Conservation (phyloP, 371 early-diverging fungal genomes). For the Mucor racemosus region DNA sequence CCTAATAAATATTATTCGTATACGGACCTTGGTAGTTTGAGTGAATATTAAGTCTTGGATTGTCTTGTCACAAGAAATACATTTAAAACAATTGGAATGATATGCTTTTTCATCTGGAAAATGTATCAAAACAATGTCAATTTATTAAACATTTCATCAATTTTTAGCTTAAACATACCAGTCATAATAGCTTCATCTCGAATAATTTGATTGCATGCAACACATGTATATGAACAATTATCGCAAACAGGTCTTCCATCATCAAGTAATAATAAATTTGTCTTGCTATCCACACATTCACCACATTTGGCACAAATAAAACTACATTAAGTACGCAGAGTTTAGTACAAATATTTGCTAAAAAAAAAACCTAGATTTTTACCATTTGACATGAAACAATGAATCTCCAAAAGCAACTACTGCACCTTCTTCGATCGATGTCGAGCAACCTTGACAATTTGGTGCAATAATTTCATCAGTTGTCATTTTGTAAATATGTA, state of each 20-base stretch:
- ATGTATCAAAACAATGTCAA: background rate
- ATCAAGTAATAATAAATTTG: constrained; percentile 74
- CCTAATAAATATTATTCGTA: background rate
- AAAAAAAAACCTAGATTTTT: constrained; percentile 18
- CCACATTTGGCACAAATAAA: constrained; percentile 81
- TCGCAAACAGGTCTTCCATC: constrained; percentile 86
- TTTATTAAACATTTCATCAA: too few relatives aligned
- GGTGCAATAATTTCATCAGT: constrained; percentile 21
- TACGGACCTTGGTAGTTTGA: constrained; percentile 71
- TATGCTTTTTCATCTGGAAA: constrained; percentile 75
- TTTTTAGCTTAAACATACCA: constrained; percentile 39
- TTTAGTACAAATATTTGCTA: background rate
- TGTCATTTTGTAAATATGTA: constrained; percentile 9
- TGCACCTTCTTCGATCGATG: constrained; percentile 75
- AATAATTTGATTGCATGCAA: constrained; percentile 75
- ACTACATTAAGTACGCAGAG: constrained; percentile 34
- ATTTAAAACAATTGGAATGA: constrained; percentile 83
- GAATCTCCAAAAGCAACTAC: constrained; percentile 84
- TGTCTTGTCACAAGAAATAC: constrained; percentile 68
- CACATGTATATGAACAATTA: constrained; percentile 85
- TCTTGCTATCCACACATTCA: constrained; percentile 71
- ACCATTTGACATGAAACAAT: constrained; percentile 84
- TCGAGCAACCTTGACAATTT: constrained; percentile 70
- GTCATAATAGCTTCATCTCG: constrained; percentile 89
- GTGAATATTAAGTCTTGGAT: constrained; percentile 83